Conservation (phyloP, 2,329 filamentous ascomycete species). For the Hypoxylon sp. region DNA sequence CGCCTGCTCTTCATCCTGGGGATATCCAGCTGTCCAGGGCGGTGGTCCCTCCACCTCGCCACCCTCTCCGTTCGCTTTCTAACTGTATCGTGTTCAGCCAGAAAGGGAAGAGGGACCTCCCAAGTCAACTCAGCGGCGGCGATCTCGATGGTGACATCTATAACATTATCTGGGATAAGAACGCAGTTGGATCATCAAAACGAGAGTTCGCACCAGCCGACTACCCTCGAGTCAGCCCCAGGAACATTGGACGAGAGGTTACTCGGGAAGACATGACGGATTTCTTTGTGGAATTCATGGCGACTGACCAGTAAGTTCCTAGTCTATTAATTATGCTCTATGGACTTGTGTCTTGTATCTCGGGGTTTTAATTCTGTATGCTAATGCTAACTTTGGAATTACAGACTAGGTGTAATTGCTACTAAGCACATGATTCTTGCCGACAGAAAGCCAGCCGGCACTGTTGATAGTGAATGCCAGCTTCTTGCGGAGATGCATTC, state of each 20-base stretch:
- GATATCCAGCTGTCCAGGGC: constrained; percentile 79
- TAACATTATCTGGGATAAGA: constrained; percentile 80
- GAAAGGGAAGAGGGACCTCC: constrained; percentile 78
- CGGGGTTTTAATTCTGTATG: neutral
- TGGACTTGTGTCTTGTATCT: neutral
- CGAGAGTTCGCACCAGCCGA: constrained; percentile 72
- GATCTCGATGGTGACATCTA: constrained; percentile 89
- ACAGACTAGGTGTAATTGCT: constrained; percentile 67
- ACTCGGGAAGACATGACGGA: constrained; percentile 76
- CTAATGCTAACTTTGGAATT: constrained; percentile 16
- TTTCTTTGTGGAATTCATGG: constrained; percentile 77
- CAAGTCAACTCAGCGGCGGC: constrained; percentile 83
- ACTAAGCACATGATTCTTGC: constrained; percentile 74
- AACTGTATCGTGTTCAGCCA: constrained; percentile 88
- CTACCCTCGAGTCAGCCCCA: constrained; percentile 72
- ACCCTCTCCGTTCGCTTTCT: constrained; percentile 71
- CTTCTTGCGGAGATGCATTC: constrained; percentile 76
- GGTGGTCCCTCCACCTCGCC: constrained; percentile 70
- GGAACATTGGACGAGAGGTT: constrained; percentile 74
- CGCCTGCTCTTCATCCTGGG: constrained; percentile 84
- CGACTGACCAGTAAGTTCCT: constrained; percentile 51
- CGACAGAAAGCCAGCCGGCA: constrained; percentile 67
- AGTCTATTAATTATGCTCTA: neutral
- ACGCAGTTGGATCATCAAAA: constrained; percentile 59
- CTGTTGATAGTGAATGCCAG: constrained; percentile 60